phyloP scores from a whole-genome alignment of 108 stramenopile genomes.

The Hondaea fermentalgiana region DNA sequence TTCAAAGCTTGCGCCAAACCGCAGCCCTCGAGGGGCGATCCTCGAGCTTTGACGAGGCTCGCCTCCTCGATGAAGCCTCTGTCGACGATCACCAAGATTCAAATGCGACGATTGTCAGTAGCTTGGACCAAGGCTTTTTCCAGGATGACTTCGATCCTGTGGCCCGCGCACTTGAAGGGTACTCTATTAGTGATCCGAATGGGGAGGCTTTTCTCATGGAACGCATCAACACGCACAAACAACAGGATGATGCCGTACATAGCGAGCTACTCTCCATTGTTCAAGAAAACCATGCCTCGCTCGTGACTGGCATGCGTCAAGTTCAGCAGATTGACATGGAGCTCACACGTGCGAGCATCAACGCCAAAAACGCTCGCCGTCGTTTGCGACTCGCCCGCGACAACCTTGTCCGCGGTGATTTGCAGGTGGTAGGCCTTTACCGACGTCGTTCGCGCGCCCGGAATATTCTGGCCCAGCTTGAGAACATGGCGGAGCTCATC shows the following conservation, averaged over 20 bases:
- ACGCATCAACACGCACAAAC: not conserved
- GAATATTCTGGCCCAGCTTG: not conserved
- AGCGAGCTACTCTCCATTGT: not conserved
- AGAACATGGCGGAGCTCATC: not conserved
- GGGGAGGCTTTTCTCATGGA: not conserved
- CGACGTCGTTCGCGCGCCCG: not conserved
- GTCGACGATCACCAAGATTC: not conserved
- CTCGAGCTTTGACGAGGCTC: not conserved
- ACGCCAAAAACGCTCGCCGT: not conserved
- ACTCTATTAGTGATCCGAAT: not conserved
- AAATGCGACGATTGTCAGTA: not conserved
- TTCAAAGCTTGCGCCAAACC: not conserved
- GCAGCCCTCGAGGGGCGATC: not conserved
- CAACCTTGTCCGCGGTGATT: not conserved
- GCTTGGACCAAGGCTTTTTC: not conserved
- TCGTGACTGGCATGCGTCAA: not conserved
- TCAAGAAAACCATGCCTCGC: not conserved
- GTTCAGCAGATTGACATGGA: slow-evolving; percentile 1
- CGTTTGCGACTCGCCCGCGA: not conserved
- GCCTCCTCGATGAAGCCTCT: not conserved
- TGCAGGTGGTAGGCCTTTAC: not conserved
- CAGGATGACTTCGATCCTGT: not conserved
- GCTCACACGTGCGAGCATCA: not conserved
- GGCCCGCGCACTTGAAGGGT: not conserved
- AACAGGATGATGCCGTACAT: not conserved